Evolutionary conservation across 1,139 yeast genomes (phyloP).

Genomic region (Spathaspora sp.): DNA sequence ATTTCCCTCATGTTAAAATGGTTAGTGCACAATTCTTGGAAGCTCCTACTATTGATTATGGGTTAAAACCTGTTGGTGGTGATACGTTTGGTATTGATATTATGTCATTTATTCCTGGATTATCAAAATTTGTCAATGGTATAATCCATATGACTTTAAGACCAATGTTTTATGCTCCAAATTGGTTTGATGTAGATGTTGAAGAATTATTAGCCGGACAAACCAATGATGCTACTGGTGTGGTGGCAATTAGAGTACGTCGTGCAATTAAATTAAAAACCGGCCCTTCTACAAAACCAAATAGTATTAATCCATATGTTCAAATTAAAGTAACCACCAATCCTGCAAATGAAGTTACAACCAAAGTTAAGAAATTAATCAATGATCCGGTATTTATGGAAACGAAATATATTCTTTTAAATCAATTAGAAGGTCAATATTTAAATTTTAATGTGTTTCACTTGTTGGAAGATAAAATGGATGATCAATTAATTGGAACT

Average conservation of each 20-base stretch:
- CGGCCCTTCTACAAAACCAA: slow-evolving; percentile 37
- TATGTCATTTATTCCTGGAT: slow-evolving; percentile 81
- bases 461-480: slow-evolving; percentile 50
- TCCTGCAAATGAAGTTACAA: slow-evolving; percentile 43
- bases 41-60: slow-evolving; percentile 75
- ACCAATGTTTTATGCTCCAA: slow-evolving; percentile 83
- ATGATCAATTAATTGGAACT: slow-evolving; percentile 57
- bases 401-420: slow-evolving; percentile 58
- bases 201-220: slow-evolving; percentile 66
- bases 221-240: slow-evolving; percentile 66
- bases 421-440: slow-evolving; percentile 54
- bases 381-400: slow-evolving; percentile 66
- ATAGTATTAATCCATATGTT: slow-evolving; percentile 61
- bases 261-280: slow-evolving; percentile 52
- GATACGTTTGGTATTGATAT: slow-evolving; percentile 79
- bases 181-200: slow-evolving; percentile 70
- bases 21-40: slow-evolving; percentile 73
- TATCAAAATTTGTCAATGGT: slow-evolving; percentile 68
- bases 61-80: slow-evolving; percentile 85
- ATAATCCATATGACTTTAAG: slow-evolving; percentile 68
- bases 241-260: slow-evolving; percentile 59
- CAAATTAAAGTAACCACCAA: slow-evolving; percentile 48
- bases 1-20: slow-evolving; percentile 72
- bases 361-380: slow-evolving; percentile 56
- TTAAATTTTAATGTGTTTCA: slow-evolving; percentile 55